Evolutionary conservation across 805 yeast species (phyloP).

Genomic region (Kazachstania bromeliacearum): DNA sequence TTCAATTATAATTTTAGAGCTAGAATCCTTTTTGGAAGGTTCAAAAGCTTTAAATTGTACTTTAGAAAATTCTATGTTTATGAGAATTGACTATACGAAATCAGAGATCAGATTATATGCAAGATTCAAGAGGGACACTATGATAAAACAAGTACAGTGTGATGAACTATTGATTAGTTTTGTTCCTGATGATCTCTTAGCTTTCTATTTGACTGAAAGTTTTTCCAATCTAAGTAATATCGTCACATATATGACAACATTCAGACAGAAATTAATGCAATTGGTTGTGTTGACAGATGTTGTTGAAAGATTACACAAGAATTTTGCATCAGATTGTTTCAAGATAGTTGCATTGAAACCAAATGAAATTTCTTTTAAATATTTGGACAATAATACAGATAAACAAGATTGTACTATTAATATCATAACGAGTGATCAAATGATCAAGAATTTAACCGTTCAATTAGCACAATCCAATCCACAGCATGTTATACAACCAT

Average conservation of each 20-base stretch:
- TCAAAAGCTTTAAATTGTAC: conserved; percentile 21
- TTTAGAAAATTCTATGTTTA: conserved; percentile 25
- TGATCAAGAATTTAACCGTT: conserved; percentile 23
- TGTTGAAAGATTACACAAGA: conserved; percentile 26
- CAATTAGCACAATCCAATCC: conserved; percentile 26
- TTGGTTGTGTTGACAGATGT: conserved; percentile 28
- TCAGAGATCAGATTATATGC: conserved; percentile 25
- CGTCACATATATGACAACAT: conserved; percentile 19
- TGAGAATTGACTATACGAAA: conserved; percentile 24
- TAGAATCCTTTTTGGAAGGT: conserved; percentile 26
- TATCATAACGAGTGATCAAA: conserved; percentile 22
- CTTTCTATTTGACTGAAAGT: conserved; percentile 22
- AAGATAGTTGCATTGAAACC: conserved; percentile 26
- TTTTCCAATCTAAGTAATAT: conserved; percentile 22
- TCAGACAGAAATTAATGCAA: conserved; percentile 28
- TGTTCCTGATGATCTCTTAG: conserved; percentile 18
- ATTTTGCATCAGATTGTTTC: conserved; percentile 26
- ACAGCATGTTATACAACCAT: conserved; percentile 27
- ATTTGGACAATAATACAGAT: conserved; percentile 18
- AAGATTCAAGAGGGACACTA: conserved; percentile 25
- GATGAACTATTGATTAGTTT: conserved; percentile 25
- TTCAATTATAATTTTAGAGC: conserved; percentile 22
- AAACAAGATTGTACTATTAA: conserved; percentile 27
- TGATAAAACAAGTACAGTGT: conserved; percentile 23
- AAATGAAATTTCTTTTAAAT: conserved; percentile 29